Evolutionary conservation across 371 early-diverging fungal species (phyloP), one percentile per base, ranked within the genome.

Genomic region (Enterospora canceri): DNA sequence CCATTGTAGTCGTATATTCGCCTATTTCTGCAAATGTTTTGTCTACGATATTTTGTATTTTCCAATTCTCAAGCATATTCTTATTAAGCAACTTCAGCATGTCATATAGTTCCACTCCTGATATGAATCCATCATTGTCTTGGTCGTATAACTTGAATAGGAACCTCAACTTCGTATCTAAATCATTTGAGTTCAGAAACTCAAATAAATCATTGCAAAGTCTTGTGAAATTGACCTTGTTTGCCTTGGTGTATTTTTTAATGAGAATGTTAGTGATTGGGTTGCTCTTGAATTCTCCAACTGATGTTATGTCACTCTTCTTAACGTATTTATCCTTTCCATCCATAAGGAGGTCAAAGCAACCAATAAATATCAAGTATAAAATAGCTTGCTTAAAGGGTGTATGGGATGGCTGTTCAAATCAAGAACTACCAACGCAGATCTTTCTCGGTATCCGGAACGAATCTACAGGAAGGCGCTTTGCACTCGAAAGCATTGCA

Each of bases 31-130:
- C 30, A 61, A 67, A 67, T 32, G 94, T 92, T 83, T 93, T 93
- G 83, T 95, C 96, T 1, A 95, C 94, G 72, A 95, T 92, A 81
- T 94, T 94, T 76, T 95, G 94, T 34, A 95, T 84, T 78, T 92
- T 93, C 32, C 85, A 84, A 61, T 91, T 91, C 61, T 86, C 86
- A 59, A 95, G 82, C 76, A 92, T 91, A 79, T 86, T 89, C 5
- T 93, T 92, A 26, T 62, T 62, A n/a, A 62, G 21, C 8, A 16
- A 29, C 18, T 28, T 62, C 21, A 62, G 26, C 5, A 62, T 8
- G 5, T 62, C 58, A 62, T 24, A 62, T 15, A 62, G 62, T 51
- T 62, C 58, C 12, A 15, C 12, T 5, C 40, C 24, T 62, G 62
- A 58, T 51, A 62, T 62, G 5, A 16, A 5, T 16, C 62, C 62